phyloP scores from a whole-genome alignment of 306 rosid species.

The Cucumis melo region DNA sequence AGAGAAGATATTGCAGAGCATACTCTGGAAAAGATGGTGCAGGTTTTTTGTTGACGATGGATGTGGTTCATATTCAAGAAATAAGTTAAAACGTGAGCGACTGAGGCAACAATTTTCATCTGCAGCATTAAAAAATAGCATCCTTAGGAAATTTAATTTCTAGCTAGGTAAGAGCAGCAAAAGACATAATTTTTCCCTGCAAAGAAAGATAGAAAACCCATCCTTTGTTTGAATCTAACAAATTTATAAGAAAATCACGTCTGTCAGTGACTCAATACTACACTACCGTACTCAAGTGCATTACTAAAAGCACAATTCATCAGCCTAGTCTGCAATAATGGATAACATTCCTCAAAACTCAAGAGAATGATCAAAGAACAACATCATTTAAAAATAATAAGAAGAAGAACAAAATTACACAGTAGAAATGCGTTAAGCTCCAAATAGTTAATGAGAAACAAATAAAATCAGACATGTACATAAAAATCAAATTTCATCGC shows the following conservation, averaged over 20 bases:
- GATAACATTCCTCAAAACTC: background rate
- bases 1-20: conserved; percentile 17
- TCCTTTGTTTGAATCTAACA: conserved; percentile 61
- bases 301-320: background rate
- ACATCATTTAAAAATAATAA: background rate
- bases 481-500: background rate
- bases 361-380: background rate
- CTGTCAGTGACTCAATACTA: background rate
- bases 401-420: background rate
- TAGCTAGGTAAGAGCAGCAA: conserved; percentile 61
- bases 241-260: background rate
- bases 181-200: conserved; percentile 78
- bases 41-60: conserved; percentile 82
- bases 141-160: conserved; percentile 20
- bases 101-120: conserved; percentile 89
- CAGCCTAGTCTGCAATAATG: background rate
- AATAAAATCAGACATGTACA: background rate
- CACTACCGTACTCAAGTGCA: background rate
- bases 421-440: background rate
- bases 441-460: background rate
- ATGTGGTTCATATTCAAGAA: conserved; percentile 75
- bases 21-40: conserved; percentile 91
- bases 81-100: conserved; percentile 61
- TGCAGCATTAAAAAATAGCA: conserved; percentile 28
- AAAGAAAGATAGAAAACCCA: conserved; percentile 29